These are phyloP conservation scores for Solanum stenotomum DNA, from an alignment of 257 asterid species.

Conservation along the genomic window DNA sequence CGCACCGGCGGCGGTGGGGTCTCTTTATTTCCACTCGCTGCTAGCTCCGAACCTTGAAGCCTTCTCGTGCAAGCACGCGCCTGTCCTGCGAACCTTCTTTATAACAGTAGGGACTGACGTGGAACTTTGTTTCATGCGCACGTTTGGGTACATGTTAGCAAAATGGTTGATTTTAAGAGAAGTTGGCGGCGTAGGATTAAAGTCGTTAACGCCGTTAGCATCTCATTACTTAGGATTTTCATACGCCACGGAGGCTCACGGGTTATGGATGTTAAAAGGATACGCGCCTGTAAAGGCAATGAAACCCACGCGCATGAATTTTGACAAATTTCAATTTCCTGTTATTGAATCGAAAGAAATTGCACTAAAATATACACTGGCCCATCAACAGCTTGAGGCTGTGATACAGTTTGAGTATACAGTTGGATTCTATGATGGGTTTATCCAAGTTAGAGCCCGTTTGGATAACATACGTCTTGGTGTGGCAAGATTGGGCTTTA, in stretches of 20 bases:
- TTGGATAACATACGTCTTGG: conserved; percentile 68
- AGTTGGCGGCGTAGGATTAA: conserved; percentile 35
- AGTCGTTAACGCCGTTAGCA: conserved; percentile 22
- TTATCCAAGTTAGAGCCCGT: conserved; percentile 54
- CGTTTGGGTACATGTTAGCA: conserved; percentile 69
- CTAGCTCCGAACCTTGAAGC: conserved; percentile 55
- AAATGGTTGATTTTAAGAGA: conserved; percentile 60
- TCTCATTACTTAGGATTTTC: conserved; percentile 40
- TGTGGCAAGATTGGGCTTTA: conserved; percentile 60
- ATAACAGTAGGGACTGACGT: conserved; percentile 62
- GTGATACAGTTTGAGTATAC: conserved; percentile 73
- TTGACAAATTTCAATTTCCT: conserved; percentile 22
- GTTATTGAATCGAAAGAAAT: conserved; percentile 24
- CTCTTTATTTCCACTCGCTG: conserved; percentile 51
- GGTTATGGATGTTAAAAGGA: conserved; percentile 70
- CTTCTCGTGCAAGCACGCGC: conserved; percentile 44
- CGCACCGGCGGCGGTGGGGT: conserved; percentile 60
- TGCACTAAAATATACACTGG: conserved; percentile 57
- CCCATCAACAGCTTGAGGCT: conserved; percentile 89
- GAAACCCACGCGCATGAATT: conserved; percentile 23
- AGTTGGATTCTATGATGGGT: conserved; percentile 42
- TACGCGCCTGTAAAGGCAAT: conserved; percentile 66
- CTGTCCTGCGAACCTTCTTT: conserved; percentile 59
- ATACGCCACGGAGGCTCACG: conserved; percentile 69
- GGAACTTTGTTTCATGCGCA: conserved; percentile 69